Base-by-base conservation (phyloP, 2,329 filamentous ascomycete species). In the Harringtonia aguacate region DNA sequence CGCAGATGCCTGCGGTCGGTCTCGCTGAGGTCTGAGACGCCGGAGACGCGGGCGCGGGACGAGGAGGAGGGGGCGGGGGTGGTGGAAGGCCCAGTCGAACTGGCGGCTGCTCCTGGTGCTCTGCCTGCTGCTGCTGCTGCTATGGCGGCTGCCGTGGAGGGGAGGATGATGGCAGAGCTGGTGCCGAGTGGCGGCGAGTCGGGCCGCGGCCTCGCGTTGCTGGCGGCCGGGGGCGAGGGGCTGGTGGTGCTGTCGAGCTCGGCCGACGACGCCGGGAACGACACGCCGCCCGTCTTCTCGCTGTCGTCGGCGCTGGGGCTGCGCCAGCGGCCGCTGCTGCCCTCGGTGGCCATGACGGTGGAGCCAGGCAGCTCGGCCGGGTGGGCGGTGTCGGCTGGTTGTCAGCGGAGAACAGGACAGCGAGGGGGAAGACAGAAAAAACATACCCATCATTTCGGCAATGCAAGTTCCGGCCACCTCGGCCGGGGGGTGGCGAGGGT, bases 391-490 rank as follows among this genome's bases (percentile, higher is more conserved):
- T 42, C 40, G 37, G 38, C 17, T 38, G 41, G 3, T n/a, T 2
- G 41, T 45, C 41, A 48, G 47, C n/a, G n/a, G 17, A 15, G 22
- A 4, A 12, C 2, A 27, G 14, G 15, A 18, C 18, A 15, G 36
- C 4, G 33, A 29, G 18, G 43, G 12, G 12, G 14, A 35, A 14
- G 17, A 24, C n/a, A n/a, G 12, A 3, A 39, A 6, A 21, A 10
- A 56, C 65, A 51, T 59, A 72, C 72, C 69, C 45, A 57, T 58
- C 34, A 77, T 55, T 50, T 77, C 73, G 8, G 61, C 61, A n/a
- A 73, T 52, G 12, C 61, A 60, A 1, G 61, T 68, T 41, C 66
- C 61, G 2, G 56, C 60, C 59, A 72, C 66, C 52, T 73, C 70
- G 24, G 60, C 50, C 15, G 24, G 24, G 24, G 24, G 24, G 7